Percentiles rank a stretch among this genome's conserved stretches.
Evolutionary conservation across 2,329 filamentous ascomycete genomes (phyloP).

Genomic region (Calycina herbarum): DNA sequence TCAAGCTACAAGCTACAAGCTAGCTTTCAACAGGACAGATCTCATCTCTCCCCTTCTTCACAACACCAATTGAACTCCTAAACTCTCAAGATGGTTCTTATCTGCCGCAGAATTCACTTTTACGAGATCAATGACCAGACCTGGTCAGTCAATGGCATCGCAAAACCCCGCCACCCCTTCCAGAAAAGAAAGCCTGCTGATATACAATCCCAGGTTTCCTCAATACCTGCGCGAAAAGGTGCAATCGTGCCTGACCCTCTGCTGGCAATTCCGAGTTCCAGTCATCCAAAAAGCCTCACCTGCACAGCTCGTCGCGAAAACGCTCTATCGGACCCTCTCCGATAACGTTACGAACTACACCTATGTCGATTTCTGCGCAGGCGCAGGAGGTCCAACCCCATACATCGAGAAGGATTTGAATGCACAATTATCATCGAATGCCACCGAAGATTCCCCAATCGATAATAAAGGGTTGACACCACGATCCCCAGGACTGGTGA

Average conservation of each 20-base stretch:
- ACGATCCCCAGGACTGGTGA: constrained; percentile 28
- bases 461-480: constrained; percentile 23
- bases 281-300: constrained; percentile 57
- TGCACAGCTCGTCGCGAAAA: constrained; percentile 58
- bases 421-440: constrained; percentile 37
- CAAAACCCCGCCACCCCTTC: background rate
- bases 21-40: background rate
- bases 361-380: constrained; percentile 75
- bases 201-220: constrained; percentile 55
- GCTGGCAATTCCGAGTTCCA: constrained; percentile 62
- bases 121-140: constrained; percentile 68
- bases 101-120: constrained; percentile 60
- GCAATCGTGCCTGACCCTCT: constrained; percentile 63
- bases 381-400: constrained; percentile 70
- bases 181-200: constrained; percentile 14
- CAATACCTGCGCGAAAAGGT: constrained; percentile 62
- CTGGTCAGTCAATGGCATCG: constrained; percentile 48
- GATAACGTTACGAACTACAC: constrained; percentile 52
- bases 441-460: constrained; percentile 29
- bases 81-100: constrained; percentile 45
- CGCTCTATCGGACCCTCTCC: constrained; percentile 54
- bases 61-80: background rate
- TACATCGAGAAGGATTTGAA: constrained; percentile 63
- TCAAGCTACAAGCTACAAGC: constrained; percentile 5
- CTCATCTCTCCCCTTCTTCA: background rate